Conservation (phyloP, 176 grass and related monocot genomes). For the Saccharum officinarum region DNA sequence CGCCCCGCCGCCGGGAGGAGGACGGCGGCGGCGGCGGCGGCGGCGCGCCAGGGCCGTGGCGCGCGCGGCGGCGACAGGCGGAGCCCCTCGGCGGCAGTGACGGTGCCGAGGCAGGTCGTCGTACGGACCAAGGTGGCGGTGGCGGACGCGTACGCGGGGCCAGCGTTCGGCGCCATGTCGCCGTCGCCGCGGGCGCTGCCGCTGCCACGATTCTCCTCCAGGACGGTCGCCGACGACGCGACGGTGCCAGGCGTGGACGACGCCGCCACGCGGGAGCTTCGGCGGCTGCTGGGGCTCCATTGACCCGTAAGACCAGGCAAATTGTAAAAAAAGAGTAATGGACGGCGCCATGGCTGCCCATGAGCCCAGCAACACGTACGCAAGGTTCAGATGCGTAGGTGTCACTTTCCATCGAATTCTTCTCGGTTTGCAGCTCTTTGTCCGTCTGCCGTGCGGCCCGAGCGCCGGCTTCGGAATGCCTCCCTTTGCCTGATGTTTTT, state of each 20-base stretch:
- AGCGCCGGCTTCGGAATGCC: neutral
- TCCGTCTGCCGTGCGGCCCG: neutral
- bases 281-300: slow-evolving; percentile 59
- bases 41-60: neutral
- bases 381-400: slow-evolving; percentile 9
- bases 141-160: slow-evolving; percentile 43
- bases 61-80: neutral
- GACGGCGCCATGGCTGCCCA: neutral
- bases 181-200: slow-evolving; percentile 61
- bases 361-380: slow-evolving; percentile 19
- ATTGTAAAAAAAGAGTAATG: neutral
- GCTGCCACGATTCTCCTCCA: slow-evolving; percentile 43
- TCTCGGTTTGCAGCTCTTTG: neutral
- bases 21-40: neutral
- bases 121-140: slow-evolving; percentile 12
- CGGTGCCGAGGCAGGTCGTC: slow-evolving; percentile 9
- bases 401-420: neutral
- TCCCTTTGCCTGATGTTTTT: slow-evolving; percentile 35
- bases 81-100: neutral
- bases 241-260: slow-evolving; percentile 28
- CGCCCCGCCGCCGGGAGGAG: neutral
- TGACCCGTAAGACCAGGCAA: slow-evolving; percentile 18
- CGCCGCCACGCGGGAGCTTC: slow-evolving; percentile 54
- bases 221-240: neutral
- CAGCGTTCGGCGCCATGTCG: slow-evolving; percentile 45